These are phyloP conservation scores for Phlebiopsis flavidoalba DNA, from an alignment of 768 basidiomycete genomes.

Conservation along the genomic window DNA sequence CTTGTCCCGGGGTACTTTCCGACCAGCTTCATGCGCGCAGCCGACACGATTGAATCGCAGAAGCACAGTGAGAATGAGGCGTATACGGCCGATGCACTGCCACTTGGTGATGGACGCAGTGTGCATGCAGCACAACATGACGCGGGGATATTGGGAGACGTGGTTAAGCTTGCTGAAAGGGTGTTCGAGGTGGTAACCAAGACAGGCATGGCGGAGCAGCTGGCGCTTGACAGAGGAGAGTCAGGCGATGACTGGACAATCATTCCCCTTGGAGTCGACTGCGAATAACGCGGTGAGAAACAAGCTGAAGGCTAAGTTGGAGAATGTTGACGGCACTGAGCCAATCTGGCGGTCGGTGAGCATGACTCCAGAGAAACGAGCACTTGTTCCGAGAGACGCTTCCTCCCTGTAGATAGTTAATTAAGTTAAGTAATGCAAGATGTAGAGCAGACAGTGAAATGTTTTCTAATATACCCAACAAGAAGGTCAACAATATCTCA, in stretches of 20 bases:
- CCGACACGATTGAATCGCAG: no score
- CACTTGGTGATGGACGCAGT: no score
- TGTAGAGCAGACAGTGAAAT: no score
- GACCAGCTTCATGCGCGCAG: background rate
- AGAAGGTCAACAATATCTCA: no score
- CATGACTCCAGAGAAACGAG: background rate
- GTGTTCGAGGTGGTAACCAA: constrained; percentile 5
- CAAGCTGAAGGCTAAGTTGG: background rate
- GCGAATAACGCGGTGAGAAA: background rate
- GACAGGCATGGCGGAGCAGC: background rate
- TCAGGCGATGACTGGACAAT: background rate
- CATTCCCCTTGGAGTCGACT: constrained; percentile 2
- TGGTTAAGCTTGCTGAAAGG: background rate
- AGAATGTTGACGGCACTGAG: background rate
- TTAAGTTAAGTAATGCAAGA: no score
- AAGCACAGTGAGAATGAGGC: no score
- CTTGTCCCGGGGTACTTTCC: constrained; percentile 7
- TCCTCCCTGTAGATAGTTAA: no score
- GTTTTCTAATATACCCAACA: no score
- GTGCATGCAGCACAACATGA: no score
- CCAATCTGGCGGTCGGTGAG: background rate
- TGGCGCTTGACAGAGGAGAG: background rate
- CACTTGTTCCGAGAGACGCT: background rate
- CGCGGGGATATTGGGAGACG: background rate
- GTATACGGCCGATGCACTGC: no score